Evolutionary conservation across 805 yeast species (phyloP), one percentile per base, ranked within the genome.

Genomic region (Ogataea angusta): DNA sequence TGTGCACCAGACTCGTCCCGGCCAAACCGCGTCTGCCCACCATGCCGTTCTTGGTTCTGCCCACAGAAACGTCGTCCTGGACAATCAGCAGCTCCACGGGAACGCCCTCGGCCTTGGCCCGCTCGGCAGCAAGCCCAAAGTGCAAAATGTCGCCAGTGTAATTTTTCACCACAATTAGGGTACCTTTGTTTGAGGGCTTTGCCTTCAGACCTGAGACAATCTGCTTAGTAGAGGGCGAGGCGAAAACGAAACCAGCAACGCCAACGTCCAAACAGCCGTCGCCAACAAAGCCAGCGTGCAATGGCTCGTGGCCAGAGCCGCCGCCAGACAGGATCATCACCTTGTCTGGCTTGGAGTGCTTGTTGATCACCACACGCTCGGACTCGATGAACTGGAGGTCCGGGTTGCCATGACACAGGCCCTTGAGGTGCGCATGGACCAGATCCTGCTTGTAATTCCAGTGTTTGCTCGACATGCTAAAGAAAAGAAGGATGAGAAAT

Each of bases 1-100:
- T 90, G 66, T 90, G 97, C 22, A 88, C 88, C 12, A 90, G 63
- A 0, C 83, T 79, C 2, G 96, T 89, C 28, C 96, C 98, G 0
- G 97, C 95, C 41, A 90, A 71, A 22, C 95, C 98, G 66, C 98
- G 76, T 66, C 97, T 77, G 14, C 97, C 97, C 36, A 91, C 97
- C 70, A 85, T 76, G 15, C 87, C 89, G 57, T 93, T 91, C 57
- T 89, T 90, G 19, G 81, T 73, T 53, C 83, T 72, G n/a, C 96
- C 96, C 32, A 91, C 96, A 6, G 96, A 88, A 19, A 89, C 96
- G 61, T 90, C 98, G 59, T 90, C 98, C 32, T 88, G 85, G 21
- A 90, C 90, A 40, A 83, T 75, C 30, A 85, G 79, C 46, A 87
- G 72, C 47, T 84, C 89, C 23, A 83, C 82, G 28, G 76, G 69